Evolutionary conservation across 331 rosid genomes (phyloP), one percentile per base, ranked within the genome.

Genomic region (Cucumis variabilis): DNA sequence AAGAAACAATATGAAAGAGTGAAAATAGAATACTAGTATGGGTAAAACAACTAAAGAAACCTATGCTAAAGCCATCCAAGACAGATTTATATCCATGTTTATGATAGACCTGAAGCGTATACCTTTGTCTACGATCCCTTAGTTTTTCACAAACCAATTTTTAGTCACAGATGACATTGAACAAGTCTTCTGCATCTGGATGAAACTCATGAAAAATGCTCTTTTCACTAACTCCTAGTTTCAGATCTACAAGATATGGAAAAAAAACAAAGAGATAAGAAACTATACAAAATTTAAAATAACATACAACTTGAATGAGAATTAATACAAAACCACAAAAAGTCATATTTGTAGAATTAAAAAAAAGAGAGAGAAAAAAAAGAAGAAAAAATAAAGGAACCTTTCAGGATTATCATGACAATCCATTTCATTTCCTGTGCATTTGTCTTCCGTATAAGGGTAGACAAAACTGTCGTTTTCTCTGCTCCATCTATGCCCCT

Each of bases 401-500:
- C 99, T 94, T 96, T 96, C 72, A 96, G 94, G 86, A 95, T 94
- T 87, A 96, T 95, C 99, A 95, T 95, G 92, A 96, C 91, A 83
- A 95, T 95, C 99, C 98, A 96, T 92, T 96, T 96, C 99, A 96
- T 95, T 91, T 96, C 98, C 87, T 93, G 96, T 66, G 99, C 98
- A 90, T 95, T 95, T 84, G 98, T 94, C 95, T 92, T 93, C 86
- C 88, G 92, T 73, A 96, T 94, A 88, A 96, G 89, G 65, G 96
- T 92, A 82, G 97, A 92, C 92, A 96, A 94, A 84, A 96, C 93
- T 88, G 89, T 86, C 68, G 87, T 92, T 93, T 96, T 96, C 92
- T 93, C 96, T 44, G 92, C 87, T 93, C 98, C 77, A 53, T 95
- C 99, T 77, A 91, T 90, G 66, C 90, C 92, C 92, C 93, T 91